A percentile compares a stretch with the other conserved stretches of the same genome.
phyloP scores from a whole-genome alignment of 1,139 yeast genomes.

The Nematodospora anomalae region DNA sequence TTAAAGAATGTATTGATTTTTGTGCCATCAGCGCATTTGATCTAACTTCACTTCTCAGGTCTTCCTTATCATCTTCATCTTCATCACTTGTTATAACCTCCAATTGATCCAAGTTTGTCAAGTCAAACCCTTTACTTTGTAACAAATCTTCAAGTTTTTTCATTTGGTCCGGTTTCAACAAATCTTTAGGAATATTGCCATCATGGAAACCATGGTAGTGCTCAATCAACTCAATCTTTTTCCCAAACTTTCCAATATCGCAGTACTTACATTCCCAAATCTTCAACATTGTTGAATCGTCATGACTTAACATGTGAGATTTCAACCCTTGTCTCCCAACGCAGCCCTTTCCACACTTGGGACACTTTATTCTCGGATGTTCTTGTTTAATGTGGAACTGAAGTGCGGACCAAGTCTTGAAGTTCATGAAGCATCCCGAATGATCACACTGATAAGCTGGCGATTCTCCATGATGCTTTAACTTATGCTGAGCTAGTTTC shows the following conservation, averaged over 20 bases:
- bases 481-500: slow-evolving; percentile 59
- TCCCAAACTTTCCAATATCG: slow-evolving; percentile 34
- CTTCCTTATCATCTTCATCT: slow-evolving; percentile 16
- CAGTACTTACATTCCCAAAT: slow-evolving; percentile 65
- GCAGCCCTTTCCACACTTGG: slow-evolving; percentile 68
- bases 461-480: slow-evolving; percentile 55
- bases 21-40: slow-evolving; percentile 23
- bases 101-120: slow-evolving; percentile 4
- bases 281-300: slow-evolving; percentile 48
- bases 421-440: slow-evolving; percentile 58
- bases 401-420: slow-evolving; percentile 75
- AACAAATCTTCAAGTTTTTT: slow-evolving; percentile 8
- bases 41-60: slow-evolving; percentile 10
- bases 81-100: slow-evolving; percentile 12
- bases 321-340: slow-evolving; percentile 69
- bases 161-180: slow-evolving; percentile 28
- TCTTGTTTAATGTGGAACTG: slow-evolving; percentile 69
- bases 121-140: slow-evolving; percentile 10
- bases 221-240: slow-evolving; percentile 34
- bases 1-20: slow-evolving; percentile 29
- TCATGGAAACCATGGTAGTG: slow-evolving; percentile 50
- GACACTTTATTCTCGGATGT: slow-evolving; percentile 72
- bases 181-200: slow-evolving; percentile 37
- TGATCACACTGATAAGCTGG: slow-evolving; percentile 63
- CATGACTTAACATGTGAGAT: slow-evolving; percentile 68